These are phyloP conservation scores for Orbilia blumenaviensis DNA, from an alignment of 2,329 filamentous ascomycete species.

Conservation along the genomic window DNA sequence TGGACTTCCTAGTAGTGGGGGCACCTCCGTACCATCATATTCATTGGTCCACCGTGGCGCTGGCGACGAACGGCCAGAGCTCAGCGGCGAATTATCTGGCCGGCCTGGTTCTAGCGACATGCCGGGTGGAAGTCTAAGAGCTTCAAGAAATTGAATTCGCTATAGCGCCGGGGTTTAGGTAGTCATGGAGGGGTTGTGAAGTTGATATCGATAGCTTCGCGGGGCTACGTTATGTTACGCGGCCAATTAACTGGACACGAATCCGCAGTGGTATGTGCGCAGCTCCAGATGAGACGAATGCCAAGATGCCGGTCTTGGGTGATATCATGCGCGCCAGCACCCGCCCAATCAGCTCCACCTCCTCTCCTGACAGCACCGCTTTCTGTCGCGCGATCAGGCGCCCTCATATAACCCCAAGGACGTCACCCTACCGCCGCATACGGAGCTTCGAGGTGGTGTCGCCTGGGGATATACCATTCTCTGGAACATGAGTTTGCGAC, in stretches of 20 bases:
- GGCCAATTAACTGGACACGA: slow-evolving; percentile 44
- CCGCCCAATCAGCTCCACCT: slow-evolving; percentile 23
- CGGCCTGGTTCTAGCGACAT: slow-evolving; percentile 51
- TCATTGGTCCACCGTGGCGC: slow-evolving; percentile 49
- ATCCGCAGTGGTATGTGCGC: slow-evolving; percentile 28
- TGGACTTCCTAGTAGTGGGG: background rate
- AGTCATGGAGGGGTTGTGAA: background rate
- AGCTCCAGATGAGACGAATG: slow-evolving; percentile 36
- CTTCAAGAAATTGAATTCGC: background rate
- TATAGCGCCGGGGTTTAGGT: background rate
- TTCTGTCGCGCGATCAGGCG: slow-evolving; percentile 47
- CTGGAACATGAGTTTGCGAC: slow-evolving; percentile 24
- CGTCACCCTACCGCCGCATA: background rate
- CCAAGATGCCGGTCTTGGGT: slow-evolving; percentile 38
- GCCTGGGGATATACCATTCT: slow-evolving; percentile 4
- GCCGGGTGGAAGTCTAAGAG: background rate
- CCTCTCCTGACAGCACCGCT: slow-evolving; percentile 16
- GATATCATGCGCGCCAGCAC: slow-evolving; percentile 44
- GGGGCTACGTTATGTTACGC: slow-evolving; percentile 14
- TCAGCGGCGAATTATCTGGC: slow-evolving; percentile 43
- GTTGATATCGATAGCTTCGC: slow-evolving; percentile 24
- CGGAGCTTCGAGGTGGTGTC: background rate
- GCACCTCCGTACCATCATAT: slow-evolving; percentile 44
- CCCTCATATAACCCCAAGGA: background rate
- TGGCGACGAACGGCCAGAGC: slow-evolving; percentile 52